phyloP scores from a whole-genome alignment of 345 rosid species.

The Microcos paniculata region DNA sequence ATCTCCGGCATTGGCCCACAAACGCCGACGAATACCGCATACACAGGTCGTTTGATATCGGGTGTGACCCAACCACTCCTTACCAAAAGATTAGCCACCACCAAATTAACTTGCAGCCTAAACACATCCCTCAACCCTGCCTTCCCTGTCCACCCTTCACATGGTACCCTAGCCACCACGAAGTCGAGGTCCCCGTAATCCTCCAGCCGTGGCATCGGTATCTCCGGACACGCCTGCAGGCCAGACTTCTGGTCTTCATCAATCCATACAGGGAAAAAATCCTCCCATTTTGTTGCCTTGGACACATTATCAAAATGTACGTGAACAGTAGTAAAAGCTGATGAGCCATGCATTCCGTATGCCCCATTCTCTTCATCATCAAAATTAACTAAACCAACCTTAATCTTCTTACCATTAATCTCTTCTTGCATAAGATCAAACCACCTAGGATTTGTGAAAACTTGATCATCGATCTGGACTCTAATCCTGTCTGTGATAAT shows the following conservation, averaged over 20 bases:
- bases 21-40: conserved; percentile 61
- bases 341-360: conserved; percentile 22
- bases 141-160: conserved; percentile 34
- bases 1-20: conserved; percentile 89
- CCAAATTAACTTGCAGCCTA: conserved; percentile 78
- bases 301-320: conserved; percentile 44
- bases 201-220: conserved; percentile 56
- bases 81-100: conserved; percentile 72
- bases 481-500: background rate
- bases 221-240: conserved; percentile 55
- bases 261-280: conserved; percentile 73
- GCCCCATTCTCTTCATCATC: conserved; percentile 5
- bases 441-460: conserved; percentile 36
- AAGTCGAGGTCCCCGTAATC: conserved; percentile 55
- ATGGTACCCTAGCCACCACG: conserved; percentile 65
- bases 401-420: conserved; percentile 28
- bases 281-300: conserved; percentile 43
- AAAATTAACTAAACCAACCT: conserved; percentile 61
- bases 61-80: conserved; percentile 30
- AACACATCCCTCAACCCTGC: conserved; percentile 59
- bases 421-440: conserved; percentile 34
- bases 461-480: conserved; percentile 4
- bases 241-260: conserved; percentile 44
- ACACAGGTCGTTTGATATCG: conserved; percentile 29
- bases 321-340: conserved; percentile 17